These are phyloP conservation scores for Botrytis pseudocinerea DNA, from an alignment of 2,329 filamentous ascomycete species.

Conservation along the genomic window DNA sequence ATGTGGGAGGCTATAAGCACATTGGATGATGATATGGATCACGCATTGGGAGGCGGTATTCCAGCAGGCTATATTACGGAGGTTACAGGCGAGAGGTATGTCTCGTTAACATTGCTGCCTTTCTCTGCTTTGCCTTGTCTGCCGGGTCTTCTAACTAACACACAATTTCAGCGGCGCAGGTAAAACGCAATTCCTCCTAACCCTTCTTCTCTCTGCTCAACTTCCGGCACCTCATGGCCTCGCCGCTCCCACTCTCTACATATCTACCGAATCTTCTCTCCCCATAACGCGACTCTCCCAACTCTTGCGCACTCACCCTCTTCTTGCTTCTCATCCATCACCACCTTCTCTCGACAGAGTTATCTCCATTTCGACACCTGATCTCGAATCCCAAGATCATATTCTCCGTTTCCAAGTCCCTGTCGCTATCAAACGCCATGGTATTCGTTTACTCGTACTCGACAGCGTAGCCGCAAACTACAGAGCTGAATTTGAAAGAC, in stretches of 20 bases:
- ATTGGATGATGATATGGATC: slow-evolving; percentile 72
- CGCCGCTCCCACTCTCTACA: slow-evolving; percentile 74
- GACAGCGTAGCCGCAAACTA: slow-evolving; percentile 97
- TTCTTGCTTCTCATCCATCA: slow-evolving; percentile 61
- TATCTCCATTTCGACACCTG: slow-evolving; percentile 78
- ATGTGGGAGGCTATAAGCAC: slow-evolving; percentile 70
- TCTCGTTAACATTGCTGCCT: not conserved
- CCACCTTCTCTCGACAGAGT: slow-evolving; percentile 72
- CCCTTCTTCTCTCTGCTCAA: slow-evolving; percentile 80
- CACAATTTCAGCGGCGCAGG: slow-evolving; percentile 66
- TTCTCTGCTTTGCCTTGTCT: not conserved
- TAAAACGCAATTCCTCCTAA: slow-evolving; percentile 91
- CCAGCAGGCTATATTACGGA: slow-evolving; percentile 82
- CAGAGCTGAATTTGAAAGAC: slow-evolving; percentile 79
- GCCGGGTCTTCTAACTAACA: slow-evolving; percentile 6
- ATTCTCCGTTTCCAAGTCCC: slow-evolving; percentile 92
- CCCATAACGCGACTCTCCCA: slow-evolving; percentile 80
- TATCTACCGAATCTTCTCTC: slow-evolving; percentile 87
- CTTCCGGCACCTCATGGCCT: slow-evolving; percentile 71
- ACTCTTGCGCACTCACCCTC: slow-evolving; percentile 68
- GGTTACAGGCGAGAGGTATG: slow-evolving; percentile 82
- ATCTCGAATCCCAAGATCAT: slow-evolving; percentile 93
- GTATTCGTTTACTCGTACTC: slow-evolving; percentile 78
- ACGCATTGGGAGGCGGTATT: slow-evolving; percentile 73
- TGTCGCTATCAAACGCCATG: slow-evolving; percentile 72